Evolutionary conservation across 1,284 basidiomycete genomes (phyloP).

Genomic region (Coniferiporia sulphurascens): DNA sequence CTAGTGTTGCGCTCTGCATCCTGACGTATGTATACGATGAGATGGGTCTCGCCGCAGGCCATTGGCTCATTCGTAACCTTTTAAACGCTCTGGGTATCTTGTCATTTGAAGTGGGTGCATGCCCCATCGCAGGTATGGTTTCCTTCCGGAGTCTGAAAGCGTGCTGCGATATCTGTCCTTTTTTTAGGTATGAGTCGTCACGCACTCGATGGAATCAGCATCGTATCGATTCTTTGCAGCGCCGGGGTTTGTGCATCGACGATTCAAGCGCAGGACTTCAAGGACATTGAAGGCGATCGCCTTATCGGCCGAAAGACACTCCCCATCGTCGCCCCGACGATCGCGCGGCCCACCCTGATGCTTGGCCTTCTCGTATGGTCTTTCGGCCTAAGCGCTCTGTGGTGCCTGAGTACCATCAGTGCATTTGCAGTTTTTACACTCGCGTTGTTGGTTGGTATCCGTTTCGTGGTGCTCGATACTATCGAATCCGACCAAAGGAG

Average conservation of each 20-base stretch:
- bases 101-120: conserved; percentile 33
- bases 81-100: conserved; percentile 36
- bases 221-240: conserved; percentile 25
- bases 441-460: conserved; percentile 7
- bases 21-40: conserved; percentile 27
- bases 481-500: conserved; percentile 14
- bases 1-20: conserved; percentile 22
- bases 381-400: conserved; percentile 8
- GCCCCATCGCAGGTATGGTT: conserved; percentile 28
- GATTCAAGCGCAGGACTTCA: conserved; percentile 39
- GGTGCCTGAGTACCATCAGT: not conserved
- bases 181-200: conserved; percentile 27
- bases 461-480: conserved; percentile 1
- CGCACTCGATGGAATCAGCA: conserved; percentile 21
- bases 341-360: conserved; percentile 11
- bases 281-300: conserved; percentile 36
- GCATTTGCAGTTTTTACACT: conserved; percentile 5
- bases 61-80: conserved; percentile 34
- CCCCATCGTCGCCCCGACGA: conserved; percentile 31
- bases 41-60: conserved; percentile 21
- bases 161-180: conserved; percentile 22
- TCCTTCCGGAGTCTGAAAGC: not conserved
- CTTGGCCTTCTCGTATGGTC: conserved; percentile 12
- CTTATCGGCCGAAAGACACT: conserved; percentile 34
- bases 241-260: conserved; percentile 32